These are phyloP conservation scores for Boletus subparvulus DNA, from an alignment of 768 basidiomycete genomes.

Conservation along the genomic window DNA sequence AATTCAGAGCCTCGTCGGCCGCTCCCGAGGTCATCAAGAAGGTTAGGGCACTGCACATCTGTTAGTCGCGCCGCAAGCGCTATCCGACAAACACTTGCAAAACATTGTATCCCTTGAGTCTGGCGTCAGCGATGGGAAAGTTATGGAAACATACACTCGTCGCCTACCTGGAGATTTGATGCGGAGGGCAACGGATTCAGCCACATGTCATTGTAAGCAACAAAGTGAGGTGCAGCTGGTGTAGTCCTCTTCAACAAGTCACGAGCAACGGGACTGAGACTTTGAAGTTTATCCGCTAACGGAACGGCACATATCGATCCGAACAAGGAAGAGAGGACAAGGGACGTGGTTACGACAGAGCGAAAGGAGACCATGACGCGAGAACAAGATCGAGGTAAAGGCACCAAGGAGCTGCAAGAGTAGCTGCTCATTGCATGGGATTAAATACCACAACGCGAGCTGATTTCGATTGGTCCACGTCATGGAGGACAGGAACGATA, in stretches of 20 bases:
- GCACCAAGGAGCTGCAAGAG: not conserved
- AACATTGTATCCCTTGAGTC: constrained; percentile 34
- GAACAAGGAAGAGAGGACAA: constrained; percentile 8
- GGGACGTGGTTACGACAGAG: constrained; percentile 1
- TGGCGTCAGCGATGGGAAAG: not conserved
- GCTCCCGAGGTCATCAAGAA: constrained; percentile 44
- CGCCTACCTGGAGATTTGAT: constrained; percentile 42
- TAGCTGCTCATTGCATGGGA: not conserved
- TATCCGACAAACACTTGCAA: constrained; percentile 23
- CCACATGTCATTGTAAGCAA: constrained; percentile 42
- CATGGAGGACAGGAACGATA: constrained; percentile 6
- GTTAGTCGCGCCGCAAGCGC: not conserved
- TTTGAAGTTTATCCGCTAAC: constrained; percentile 22
- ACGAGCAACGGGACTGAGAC: constrained; percentile 22
- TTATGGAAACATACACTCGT: not conserved
- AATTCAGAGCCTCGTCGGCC: constrained; percentile 46
- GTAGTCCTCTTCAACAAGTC: constrained; percentile 20
- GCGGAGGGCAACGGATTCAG: constrained; percentile 45
- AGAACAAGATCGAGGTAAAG: not conserved
- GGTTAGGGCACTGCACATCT: constrained; percentile 34
- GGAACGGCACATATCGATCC: constrained; percentile 13
- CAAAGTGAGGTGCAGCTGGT: constrained; percentile 50
- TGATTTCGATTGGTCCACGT: not conserved
- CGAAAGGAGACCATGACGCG: constrained; percentile 16
- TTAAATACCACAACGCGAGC: constrained; percentile 19